These are phyloP conservation scores for Colletotrichum sp. DNA, from an alignment of 2,329 filamentous ascomycete species.

Conservation along the genomic window DNA sequence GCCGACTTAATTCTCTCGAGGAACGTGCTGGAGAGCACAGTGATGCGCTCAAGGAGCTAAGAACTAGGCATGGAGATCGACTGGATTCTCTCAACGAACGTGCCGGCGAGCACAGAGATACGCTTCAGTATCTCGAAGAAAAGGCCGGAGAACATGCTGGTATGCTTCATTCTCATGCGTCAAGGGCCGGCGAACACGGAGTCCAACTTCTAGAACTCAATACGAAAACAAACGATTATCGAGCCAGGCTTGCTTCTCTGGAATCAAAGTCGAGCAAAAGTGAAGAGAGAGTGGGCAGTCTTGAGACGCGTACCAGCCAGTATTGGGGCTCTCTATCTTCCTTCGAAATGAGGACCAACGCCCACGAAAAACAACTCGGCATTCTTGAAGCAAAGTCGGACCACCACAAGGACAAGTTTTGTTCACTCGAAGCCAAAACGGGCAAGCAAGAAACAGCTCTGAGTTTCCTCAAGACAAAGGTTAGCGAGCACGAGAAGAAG, in stretches of 20 bases:
- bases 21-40: too few species aligned
- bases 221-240: background rate
- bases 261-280: background rate
- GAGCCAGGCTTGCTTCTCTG: background rate
- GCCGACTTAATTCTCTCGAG: too few species aligned
- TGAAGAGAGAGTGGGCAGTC: background rate
- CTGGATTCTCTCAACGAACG: background rate
- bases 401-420: background rate
- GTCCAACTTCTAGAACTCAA: background rate
- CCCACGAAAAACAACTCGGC: background rate
- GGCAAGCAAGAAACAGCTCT: background rate
- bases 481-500: background rate
- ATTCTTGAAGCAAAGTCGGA: background rate
- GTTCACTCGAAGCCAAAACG: background rate
- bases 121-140: background rate
- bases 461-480: background rate
- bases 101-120: background rate
- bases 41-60: too few species aligned
- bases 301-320: background rate
- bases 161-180: background rate
- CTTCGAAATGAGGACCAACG: background rate
- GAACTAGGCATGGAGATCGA: too few species aligned
- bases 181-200: background rate
- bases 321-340: background rate
- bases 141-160: background rate